Conservation (phyloP, 148 eudicot species). For the Selenicereus undatus region DNA sequence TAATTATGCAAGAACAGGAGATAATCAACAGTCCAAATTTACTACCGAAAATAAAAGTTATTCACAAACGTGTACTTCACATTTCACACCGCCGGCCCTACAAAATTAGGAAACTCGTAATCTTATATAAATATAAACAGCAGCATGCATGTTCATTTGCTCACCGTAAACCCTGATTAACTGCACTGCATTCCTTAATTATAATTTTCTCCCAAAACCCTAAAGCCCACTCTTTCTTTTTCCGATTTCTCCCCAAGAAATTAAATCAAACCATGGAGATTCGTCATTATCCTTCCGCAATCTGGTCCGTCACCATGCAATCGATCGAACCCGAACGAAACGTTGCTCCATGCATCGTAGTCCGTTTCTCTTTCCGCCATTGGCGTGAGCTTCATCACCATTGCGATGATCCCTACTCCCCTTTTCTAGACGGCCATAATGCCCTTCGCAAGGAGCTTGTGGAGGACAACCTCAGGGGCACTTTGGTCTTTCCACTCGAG, state of each 20-base stretch:
- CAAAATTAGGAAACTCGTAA: too few relatives aligned
- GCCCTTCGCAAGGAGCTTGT: not conserved
- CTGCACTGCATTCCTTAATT: too few relatives aligned
- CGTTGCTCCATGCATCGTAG: not conserved
- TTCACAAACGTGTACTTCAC: too few relatives aligned
- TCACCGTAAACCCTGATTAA: too few relatives aligned
- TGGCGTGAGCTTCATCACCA: not conserved
- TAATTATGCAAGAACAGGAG: too few relatives aligned
- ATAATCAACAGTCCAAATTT: too few relatives aligned
- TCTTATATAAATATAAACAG: too few relatives aligned
- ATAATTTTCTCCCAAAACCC: not conserved
- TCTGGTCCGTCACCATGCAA: not conserved
- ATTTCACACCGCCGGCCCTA: too few relatives aligned
- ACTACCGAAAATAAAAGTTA: too few relatives aligned
- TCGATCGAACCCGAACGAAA: not conserved
- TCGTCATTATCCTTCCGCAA: not conserved
- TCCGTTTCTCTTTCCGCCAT: not conserved
- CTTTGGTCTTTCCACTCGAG: not conserved
- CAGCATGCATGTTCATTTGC: too few relatives aligned
- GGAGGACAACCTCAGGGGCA: not conserved
- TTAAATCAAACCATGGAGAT: not conserved
- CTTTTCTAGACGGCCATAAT: not conserved
- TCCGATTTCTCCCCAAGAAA: not conserved
- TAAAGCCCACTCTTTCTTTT: not conserved
- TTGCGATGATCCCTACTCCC: not conserved